Percentiles rank a stretch among this genome's conserved stretches.
Evolutionary conservation across 208 protist species (phyloP).

Genomic region (Acanthamoeba divionensis): DNA sequence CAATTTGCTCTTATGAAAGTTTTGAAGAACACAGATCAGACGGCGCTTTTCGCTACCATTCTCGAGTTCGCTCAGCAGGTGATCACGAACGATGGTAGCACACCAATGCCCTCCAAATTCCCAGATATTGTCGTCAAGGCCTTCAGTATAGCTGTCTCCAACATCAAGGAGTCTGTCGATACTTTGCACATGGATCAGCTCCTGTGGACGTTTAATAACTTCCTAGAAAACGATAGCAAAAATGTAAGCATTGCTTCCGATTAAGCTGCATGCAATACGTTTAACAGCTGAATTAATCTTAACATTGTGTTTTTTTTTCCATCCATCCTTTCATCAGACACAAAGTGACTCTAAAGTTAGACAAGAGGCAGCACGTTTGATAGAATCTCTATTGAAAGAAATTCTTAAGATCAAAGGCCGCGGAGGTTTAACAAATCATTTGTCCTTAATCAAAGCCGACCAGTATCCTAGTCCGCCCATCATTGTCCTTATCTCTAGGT

Average conservation of each 20-base stretch:
- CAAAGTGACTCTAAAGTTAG: neutral
- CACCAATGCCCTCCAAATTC: neutral
- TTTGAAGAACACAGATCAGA: constrained; percentile 40
- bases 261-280: no score
- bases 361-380: neutral
- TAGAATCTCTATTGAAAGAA: neutral
- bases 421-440: neutral
- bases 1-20: constrained; percentile 19
- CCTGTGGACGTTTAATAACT: neutral
- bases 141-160: neutral
- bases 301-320: no score
- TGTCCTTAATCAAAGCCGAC: neutral
- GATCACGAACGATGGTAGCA: neutral
- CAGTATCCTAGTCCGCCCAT: constrained; percentile 1
- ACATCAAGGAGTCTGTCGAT: constrained; percentile 20
- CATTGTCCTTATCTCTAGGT: neutral
- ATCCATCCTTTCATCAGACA: no score
- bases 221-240: constrained; percentile 44
- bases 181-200: constrained; percentile 28
- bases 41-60: constrained; percentile 17
- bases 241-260: no score
- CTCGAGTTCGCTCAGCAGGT: neutral
- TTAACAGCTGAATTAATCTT: no score
- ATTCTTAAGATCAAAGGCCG: constrained; percentile 28
- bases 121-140: constrained; percentile 44